Evolutionary conservation across 768 basidiomycete genomes (phyloP).

Genomic region (Boletus pseudopeckii): DNA sequence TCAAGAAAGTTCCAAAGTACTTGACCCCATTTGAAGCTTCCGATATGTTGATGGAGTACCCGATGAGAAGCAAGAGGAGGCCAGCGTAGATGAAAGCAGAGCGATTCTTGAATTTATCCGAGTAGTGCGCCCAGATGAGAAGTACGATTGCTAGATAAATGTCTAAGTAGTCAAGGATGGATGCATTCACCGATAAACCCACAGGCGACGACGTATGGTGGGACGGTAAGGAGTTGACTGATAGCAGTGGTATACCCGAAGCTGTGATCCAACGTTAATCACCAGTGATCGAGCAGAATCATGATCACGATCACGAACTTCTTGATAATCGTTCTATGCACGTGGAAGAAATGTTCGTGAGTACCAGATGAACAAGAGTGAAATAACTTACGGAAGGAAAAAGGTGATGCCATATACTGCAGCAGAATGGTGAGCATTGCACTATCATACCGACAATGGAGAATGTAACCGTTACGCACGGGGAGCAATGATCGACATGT

Average conservation of each 20-base stretch:
- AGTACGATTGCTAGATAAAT: slow-evolving; percentile 45
- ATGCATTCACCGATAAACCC: slow-evolving; percentile 17
- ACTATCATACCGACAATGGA: not conserved
- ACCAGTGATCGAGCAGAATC: not conserved
- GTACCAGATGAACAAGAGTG: not conserved
- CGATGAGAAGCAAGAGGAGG: slow-evolving; percentile 48
- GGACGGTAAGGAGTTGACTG: slow-evolving; percentile 64
- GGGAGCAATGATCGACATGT: slow-evolving; percentile 54
- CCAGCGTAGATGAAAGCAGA: slow-evolving; percentile 57
- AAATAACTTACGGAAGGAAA: slow-evolving; percentile 58
- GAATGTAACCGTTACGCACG: slow-evolving; percentile 38
- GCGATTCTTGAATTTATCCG: slow-evolving; percentile 54
- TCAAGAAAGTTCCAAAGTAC: slow-evolving; percentile 72
- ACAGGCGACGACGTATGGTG: slow-evolving; percentile 65
- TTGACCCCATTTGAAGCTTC: slow-evolving; percentile 49
- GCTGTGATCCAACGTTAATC: slow-evolving; percentile 29
- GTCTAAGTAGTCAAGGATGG: not conserved
- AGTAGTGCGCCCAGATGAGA: slow-evolving; percentile 51
- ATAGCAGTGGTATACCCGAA: slow-evolving; percentile 57
- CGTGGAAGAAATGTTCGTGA: not conserved
- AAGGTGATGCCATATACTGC: slow-evolving; percentile 68
- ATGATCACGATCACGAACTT: slow-evolving; percentile 27
- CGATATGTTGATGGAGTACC: slow-evolving; percentile 64
- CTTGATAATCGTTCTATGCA: slow-evolving; percentile 54
- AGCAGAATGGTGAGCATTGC: slow-evolving; percentile 1